Base-by-base conservation (phyloP, 2,329 filamentous ascomycete species). In the Orbilia ellipsospora region DNA sequence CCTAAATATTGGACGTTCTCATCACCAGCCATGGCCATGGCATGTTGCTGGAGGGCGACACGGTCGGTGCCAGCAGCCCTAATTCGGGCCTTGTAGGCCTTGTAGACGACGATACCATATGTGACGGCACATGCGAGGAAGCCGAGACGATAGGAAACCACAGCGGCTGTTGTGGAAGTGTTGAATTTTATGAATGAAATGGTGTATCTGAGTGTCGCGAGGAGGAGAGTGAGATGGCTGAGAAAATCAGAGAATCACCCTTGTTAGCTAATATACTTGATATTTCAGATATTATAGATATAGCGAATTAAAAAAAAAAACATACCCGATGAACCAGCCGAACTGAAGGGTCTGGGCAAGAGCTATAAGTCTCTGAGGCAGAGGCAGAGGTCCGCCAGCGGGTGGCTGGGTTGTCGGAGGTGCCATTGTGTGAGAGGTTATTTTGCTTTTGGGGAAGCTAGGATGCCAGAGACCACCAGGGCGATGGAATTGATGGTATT, bases 91-190 rank as follows among this genome's bases (percentile, higher is more conserved):
- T 94, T 90, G 86, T 94, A 92, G 72, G 93, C 94, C 88, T 99
- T 99, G 87, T 97, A 98, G 77, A 99, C 94, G 59, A 99, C 95
- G 79, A 99, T 98, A 78, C 95, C 94, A 83, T 99, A 99, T 10
- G 95, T 98, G 59, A 89, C 88, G 56, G 93, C 93, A 4, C 95
- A 95, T 1, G 94, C 90, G 79, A 97, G 79, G 83, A 99, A 99
- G 70, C 94, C 92, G 65, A 90, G 88, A 80, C 95, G 94, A 85
- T 99, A 99, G 69, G 91, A 91, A 83, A 95, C 90, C 79, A 88
- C 87, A 56, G 94, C 94, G 86, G 89, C 89, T 81, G 88, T 84
- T 70, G 89, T 90, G 82, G 91, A 91, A 83, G 89, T 93, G 87
- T 96, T 96, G 87, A 98, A 91, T 81, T 91, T 90, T 72, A 97